Evolutionary conservation across 805 yeast species (phyloP), one percentile per base, ranked within the genome.

Genomic region (Saccharomycopsis sp.): DNA sequence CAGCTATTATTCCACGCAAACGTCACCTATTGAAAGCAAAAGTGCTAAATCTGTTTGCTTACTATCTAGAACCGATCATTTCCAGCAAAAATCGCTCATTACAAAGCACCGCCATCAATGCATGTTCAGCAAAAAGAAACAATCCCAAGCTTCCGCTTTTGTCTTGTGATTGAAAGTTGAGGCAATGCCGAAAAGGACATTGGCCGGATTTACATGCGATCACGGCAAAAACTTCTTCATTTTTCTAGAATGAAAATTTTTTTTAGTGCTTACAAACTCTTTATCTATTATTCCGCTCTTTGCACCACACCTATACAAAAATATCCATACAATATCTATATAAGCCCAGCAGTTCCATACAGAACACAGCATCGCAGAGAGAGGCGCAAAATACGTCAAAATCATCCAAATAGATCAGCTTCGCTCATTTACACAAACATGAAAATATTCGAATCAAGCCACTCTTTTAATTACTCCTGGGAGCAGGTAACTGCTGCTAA

Each of bases 401-500:
- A n/a, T n/a, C 37, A 29, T 29, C 37, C 37, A 29, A 12, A 29
- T 29, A 29, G 37, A 5, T 29, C n/a, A n/a, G n/a, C n/a, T n/a
- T n/a, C n/a, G n/a, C n/a, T n/a, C n/a, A n/a, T n/a, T n/a, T 37
- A 37, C n/a, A 37, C 16, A 5, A 66, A 24, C 52, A 92, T 92
- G 99, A 89, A 86, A 70, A 75, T 92, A 52, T 91, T 90, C 68
- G 82, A 81, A 48, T 79, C 87, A 46, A 71, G 77, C 18, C 92
- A 87, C 69, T 75, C 72, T 48, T 92, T 90, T 70, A 75, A 82
- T 57, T 91, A 94, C 67, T 82, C 95, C 0, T 92, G 98, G 97
- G 96, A 87, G 24, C 90, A 87, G 65, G 96, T 92, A 24, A 87
- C 97, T 0, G 91, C 96, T 1, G 97, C 98, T 54, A 91, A 91